Evolutionary conservation across 352 stramenopile species (phyloP), one percentile per base, ranked within the genome.

Genomic region (Phytophthora fragariae): DNA sequence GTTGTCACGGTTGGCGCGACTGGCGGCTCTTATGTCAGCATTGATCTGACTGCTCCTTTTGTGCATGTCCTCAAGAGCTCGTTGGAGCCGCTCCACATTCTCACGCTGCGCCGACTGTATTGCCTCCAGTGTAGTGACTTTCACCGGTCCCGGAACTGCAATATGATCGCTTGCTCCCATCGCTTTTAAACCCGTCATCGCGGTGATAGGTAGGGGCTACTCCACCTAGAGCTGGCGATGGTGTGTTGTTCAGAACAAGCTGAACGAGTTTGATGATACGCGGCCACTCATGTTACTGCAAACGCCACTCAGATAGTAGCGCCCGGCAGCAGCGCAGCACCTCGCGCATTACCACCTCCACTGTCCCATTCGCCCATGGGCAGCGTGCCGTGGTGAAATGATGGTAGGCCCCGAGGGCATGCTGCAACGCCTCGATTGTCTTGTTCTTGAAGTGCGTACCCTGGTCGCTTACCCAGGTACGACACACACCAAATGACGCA

Each of bases 251-350:
- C 39, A 46, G 14, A 11, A 46, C 11, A 12, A 15, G 14, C 33
- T 81, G 31, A 0, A 79, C 62, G 2, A 83, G 41, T 5, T 74
- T 53, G 17, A 76, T 33, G 15, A 79, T 15, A 0, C 5, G 12
- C 6, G 62, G 21, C 65, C 72, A 81, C 10, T 53, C 47, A 12
- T 49, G 27, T 12, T 49, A 17, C 15, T 19, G 46, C 29, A 69
- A 21, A 14, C 62, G 3, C 29, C 47, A 69, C 12, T 47, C 31
- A 4, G 35, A 41, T 47, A 59, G 1, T 21, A 46, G 15, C 1
- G 53, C 53, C 5, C 11, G 27, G 14, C 27, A 39, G 27, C 49
- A 55, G 8, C 49, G 49, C 49, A 55, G 12, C 7, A 19, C 46
- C 39, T 46, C 39, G 10, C 39, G 39, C 39, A 46, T 46, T 15